phyloP scores from a whole-genome alignment of 345 rosid genomes.

The Trapa bicornis region DNA sequence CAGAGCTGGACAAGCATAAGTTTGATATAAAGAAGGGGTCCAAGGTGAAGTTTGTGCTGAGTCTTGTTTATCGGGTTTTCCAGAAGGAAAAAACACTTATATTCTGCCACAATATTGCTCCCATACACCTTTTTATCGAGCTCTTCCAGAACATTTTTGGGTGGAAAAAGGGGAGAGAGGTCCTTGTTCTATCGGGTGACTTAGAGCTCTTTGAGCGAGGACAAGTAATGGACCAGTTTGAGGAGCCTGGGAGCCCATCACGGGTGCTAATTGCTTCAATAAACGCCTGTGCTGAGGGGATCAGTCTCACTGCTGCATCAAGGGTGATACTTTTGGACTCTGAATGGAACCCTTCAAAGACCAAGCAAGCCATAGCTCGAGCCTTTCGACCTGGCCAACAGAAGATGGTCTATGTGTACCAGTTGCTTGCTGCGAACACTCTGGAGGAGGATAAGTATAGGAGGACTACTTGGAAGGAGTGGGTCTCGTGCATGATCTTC shows the following conservation, averaged over 20 bases:
- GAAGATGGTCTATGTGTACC: conserved; percentile 83
- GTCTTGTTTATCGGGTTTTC: conserved; percentile 64
- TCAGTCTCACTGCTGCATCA: conserved; percentile 94
- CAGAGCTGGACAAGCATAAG: conserved; percentile 44
- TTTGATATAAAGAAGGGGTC: conserved; percentile 58
- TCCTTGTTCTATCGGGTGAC: conserved; percentile 68
- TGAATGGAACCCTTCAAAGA: conserved; percentile 94
- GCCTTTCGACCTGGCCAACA: conserved; percentile 91
- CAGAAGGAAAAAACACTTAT: conserved; percentile 63
- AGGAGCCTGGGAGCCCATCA: conserved; percentile 53
- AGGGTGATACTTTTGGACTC: conserved; percentile 69
- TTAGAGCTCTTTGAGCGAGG: conserved; percentile 84
- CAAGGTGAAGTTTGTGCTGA: conserved; percentile 81
- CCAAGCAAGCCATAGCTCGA: conserved; percentile 88
- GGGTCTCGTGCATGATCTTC: conserved; percentile 93
- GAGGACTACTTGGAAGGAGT: conserved; percentile 94
- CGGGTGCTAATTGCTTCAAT: conserved; percentile 72
- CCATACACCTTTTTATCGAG: conserved; percentile 51
- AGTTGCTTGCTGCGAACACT: conserved; percentile 65
- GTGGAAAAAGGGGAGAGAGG: conserved; percentile 72
- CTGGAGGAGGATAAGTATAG: conserved; percentile 81
- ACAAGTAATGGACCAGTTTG: conserved; percentile 66
- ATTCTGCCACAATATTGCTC: conserved; percentile 93
- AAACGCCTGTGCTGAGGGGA: conserved; percentile 92
- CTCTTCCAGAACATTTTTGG: conserved; percentile 55